Evolutionary conservation across 768 basidiomycete species (phyloP).

Genomic region (Rhodotorula graminis): DNA sequence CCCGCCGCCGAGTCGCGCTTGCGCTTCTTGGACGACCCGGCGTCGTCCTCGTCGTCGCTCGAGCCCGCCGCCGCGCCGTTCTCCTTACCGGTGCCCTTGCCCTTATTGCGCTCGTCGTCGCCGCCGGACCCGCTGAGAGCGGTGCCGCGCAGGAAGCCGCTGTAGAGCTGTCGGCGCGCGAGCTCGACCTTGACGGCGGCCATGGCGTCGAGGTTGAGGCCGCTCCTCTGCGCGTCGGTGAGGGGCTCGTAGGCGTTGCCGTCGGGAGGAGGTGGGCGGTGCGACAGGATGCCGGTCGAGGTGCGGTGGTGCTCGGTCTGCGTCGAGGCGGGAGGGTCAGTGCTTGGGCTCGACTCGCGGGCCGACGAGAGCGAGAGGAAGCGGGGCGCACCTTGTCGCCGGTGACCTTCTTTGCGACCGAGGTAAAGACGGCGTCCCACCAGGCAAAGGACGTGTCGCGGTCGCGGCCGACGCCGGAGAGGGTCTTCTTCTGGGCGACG

Average conservation of each 20-base stretch:
- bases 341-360: no score
- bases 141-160: slow-evolving; percentile 37
- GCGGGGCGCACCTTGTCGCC: background rate
- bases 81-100: background rate
- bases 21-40: background rate
- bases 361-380: no score
- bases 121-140: background rate
- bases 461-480: slow-evolving; percentile 39
- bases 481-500: slow-evolving; percentile 41
- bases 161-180: slow-evolving; percentile 38
- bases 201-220: slow-evolving; percentile 39
- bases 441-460: slow-evolving; percentile 40
- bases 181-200: slow-evolving; percentile 38
- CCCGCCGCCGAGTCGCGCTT: background rate
- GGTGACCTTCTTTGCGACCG: slow-evolving; percentile 36
- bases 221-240: background rate
- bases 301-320: slow-evolving; percentile 28
- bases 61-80: background rate
- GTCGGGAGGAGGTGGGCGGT: slow-evolving; percentile 20
- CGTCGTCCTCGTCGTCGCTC: background rate
- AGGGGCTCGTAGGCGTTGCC: slow-evolving; percentile 11
- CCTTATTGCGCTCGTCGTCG: background rate
- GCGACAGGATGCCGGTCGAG: slow-evolving; percentile 40
- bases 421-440: slow-evolving; percentile 41
- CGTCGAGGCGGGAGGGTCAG: background rate